Evolutionary conservation across 129 eudicot genomes (phyloP), one percentile per base, ranked within the genome.

Genomic region (Tagetes patula): DNA sequence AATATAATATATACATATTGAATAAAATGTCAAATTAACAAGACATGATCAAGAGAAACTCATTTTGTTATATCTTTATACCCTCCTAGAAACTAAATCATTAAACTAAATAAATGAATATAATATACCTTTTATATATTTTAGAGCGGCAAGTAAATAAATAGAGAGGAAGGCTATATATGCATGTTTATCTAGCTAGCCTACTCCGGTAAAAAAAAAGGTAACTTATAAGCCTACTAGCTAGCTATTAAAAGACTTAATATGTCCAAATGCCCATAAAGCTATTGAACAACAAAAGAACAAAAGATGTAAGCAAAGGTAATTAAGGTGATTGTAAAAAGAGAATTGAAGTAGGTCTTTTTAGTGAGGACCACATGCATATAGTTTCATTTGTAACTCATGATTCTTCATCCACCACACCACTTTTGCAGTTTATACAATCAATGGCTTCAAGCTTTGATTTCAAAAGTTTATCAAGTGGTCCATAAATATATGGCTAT

Each of bases 361-460:
- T 50, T 71, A 59, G 32, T 69, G 46, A 71, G 90, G 87, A 83
- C 87, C 85, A 86, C 91, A 79, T 76, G 30, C 70, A 32, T 73
- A 47, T 20, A 20, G 27, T 20, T 20, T 20, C 77, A 73, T 73
- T 54, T 65, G 73, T 46, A 76, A 71, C 75, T 53, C 75, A 70
- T 73, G 77, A 76, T 78, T 71, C 75, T 72, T 65, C 73, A 81
- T 81, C 88, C 83, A 84, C 88, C 83, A 81, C 58, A 63, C 64
- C 69, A 69, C 79, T 77, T 84, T 80, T 80, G 47, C 82, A 73
- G 84, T 73, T 69, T 33, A 73, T 59, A 67, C 65, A 72, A 84
- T 84, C 76, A 80, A 77, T 81, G 69, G 54, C 70, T 76, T 80
- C 71, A 64, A 68, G 33, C 85, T 75, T 78, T 84, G 72, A 75